Conservation (phyloP, 805 yeast genomes). For the Yarrowia hollandica region DNA sequence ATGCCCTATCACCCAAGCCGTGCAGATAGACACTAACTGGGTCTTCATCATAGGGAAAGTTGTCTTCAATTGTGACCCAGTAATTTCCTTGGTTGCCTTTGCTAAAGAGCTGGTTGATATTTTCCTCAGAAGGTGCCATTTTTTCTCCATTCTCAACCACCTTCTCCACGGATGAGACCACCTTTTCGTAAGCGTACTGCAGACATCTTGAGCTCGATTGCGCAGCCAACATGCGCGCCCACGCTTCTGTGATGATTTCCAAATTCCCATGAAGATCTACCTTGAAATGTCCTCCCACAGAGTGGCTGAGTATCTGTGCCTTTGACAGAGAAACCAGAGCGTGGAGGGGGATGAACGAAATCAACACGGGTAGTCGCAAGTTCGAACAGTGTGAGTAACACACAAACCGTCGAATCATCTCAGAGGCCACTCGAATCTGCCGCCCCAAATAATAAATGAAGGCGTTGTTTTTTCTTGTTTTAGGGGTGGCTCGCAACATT, state of each 20-base stretch:
- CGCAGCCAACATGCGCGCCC: neutral
- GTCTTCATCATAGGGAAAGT: neutral
- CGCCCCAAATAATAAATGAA: constrained; percentile 16
- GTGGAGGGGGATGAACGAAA: constrained; percentile 15
- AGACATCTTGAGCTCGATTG: constrained; percentile 4
- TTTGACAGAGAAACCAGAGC: constrained; percentile 22
- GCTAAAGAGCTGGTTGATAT: neutral
- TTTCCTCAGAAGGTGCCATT: neutral
- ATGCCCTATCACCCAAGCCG: constrained; percentile 4
- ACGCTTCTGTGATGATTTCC: neutral
- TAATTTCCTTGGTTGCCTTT: neutral
- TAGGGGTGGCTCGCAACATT: constrained; percentile 1
- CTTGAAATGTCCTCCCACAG: neutral
- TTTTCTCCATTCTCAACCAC: constrained; percentile 3
- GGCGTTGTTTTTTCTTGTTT: neutral
- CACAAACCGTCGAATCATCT: neutral
- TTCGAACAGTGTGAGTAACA: neutral
- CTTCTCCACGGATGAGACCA: neutral
- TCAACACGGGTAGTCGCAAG: neutral
- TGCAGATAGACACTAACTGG: constrained; percentile 1
- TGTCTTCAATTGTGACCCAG: constrained; percentile 11
- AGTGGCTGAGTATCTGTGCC: constrained; percentile 1
- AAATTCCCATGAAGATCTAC: constrained; percentile 13
- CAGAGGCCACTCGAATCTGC: constrained; percentile 5
- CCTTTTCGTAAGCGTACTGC: constrained; percentile 19